Evolutionary conservation across 768 basidiomycete genomes (phyloP).

Genomic region (Russula earlei): DNA sequence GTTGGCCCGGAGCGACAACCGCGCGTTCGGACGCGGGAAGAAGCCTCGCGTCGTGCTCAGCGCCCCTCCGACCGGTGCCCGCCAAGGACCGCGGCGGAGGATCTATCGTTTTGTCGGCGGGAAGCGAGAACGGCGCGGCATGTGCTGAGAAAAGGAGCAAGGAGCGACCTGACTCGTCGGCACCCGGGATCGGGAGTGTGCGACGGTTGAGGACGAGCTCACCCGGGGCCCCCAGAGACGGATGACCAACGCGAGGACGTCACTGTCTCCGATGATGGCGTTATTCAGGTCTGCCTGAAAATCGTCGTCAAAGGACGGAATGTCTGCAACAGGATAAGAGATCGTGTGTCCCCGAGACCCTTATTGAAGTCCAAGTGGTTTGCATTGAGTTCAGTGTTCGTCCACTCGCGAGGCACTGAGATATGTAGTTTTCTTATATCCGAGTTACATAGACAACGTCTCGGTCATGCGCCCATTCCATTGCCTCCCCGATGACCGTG

Average conservation of each 20-base stretch:
- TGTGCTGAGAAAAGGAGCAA: conserved; percentile 1
- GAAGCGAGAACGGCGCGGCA: too few species aligned
- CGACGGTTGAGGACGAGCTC: conserved; percentile 18
- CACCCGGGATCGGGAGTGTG: conserved; percentile 11
- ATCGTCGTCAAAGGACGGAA: too few species aligned
- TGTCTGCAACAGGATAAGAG: neutral
- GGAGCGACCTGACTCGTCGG: neutral
- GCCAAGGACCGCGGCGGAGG: too few species aligned
- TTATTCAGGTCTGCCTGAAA: neutral
- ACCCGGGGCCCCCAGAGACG: conserved; percentile 14
- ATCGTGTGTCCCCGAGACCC: too few species aligned
- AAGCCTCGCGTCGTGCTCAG: too few species aligned
- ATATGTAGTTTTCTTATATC: too few species aligned
- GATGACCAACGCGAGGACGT: conserved; percentile 22
- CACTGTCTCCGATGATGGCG: conserved; percentile 22
- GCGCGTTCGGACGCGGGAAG: too few species aligned
- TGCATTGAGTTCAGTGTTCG: conserved; percentile 5
- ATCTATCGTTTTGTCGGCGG: too few species aligned
- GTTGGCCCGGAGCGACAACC: too few species aligned
- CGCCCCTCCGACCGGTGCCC: too few species aligned
- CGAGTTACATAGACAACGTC: too few species aligned
- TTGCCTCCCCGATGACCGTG: conserved; percentile 5
- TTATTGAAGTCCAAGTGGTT: neutral
- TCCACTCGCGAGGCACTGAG: too few species aligned
- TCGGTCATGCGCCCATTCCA: conserved; percentile 5